A percentile compares a stretch with the other conserved stretches of the same genome.
Conservation (phyloP, 129 eudicot genomes). For the Dittrichia graveolens region DNA sequence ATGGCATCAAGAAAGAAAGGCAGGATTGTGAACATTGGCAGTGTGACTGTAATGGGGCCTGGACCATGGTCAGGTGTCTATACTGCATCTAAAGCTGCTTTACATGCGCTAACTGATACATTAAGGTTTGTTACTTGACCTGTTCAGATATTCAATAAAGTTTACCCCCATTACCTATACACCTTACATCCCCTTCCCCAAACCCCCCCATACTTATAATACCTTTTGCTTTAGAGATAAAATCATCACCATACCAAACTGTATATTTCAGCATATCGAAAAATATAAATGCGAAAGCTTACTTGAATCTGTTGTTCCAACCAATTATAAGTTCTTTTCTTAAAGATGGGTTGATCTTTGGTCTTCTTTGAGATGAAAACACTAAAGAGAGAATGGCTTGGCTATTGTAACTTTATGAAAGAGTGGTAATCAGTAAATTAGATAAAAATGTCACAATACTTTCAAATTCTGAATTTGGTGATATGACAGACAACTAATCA, state of each 20-base stretch:
- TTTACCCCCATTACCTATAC: background rate
- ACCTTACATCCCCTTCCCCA: background rate
- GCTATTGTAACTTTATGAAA: background rate
- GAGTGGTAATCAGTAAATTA: background rate
- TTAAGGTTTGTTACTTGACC: conserved; percentile 57
- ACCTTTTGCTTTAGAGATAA: background rate
- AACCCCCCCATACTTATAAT: background rate
- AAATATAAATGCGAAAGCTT: background rate
- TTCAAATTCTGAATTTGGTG: background rate
- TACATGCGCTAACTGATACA: conserved; percentile 79
- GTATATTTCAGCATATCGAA: background rate
- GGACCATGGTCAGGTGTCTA: conserved; percentile 96
- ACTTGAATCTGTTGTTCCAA: background rate
- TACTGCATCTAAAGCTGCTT: conserved; percentile 89
- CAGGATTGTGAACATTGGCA: conserved; percentile 84
- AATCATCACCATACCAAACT: background rate
- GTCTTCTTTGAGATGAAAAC: background rate
- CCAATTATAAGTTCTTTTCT: background rate
- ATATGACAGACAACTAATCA: conserved; percentile 1
- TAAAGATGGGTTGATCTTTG: background rate
- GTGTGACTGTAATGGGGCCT: conserved; percentile 73
- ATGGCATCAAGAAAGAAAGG: conserved; percentile 93
- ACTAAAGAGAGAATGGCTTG: background rate
- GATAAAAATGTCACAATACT: background rate
- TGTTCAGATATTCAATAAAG: background rate